phyloP scores from a whole-genome alignment of 1,284 basidiomycete genomes.

The Fomitopsis pinicola region DNA sequence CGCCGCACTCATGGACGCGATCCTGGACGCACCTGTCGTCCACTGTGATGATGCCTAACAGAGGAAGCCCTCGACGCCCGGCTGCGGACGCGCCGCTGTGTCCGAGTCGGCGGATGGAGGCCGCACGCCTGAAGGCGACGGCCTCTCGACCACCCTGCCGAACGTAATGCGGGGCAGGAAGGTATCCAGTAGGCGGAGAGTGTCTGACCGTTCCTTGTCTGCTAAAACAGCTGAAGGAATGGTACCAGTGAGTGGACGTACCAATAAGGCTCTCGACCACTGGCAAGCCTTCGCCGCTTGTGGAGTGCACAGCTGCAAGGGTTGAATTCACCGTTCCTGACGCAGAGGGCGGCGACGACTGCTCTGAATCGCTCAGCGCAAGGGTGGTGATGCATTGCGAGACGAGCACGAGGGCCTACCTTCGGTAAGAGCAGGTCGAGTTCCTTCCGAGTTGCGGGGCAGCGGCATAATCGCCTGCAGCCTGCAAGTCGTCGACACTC shows the following conservation, averaged over 20 bases:
- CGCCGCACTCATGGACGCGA: constrained; percentile 61
- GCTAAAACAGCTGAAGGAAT: neutral
- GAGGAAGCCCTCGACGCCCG: constrained; percentile 56
- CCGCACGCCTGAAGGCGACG: constrained; percentile 8
- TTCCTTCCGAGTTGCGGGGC: constrained; percentile 27
- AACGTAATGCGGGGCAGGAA: constrained; percentile 80
- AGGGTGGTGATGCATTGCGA: constrained; percentile 74
- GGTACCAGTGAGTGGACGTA: constrained; percentile 14
- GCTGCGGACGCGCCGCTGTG: constrained; percentile 7
- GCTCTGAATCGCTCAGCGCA: constrained; percentile 32
- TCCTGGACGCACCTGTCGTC: constrained; percentile 66
- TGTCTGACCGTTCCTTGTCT: constrained; percentile 38
- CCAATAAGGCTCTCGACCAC: constrained; percentile 62
- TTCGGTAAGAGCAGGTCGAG: constrained; percentile 67
- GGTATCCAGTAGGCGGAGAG: constrained; percentile 62
- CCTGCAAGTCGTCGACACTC: neutral
- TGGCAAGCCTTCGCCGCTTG: constrained; percentile 40
- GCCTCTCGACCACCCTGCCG: constrained; percentile 47
- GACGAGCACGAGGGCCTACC: constrained; percentile 73
- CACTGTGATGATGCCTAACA: constrained; percentile 73
- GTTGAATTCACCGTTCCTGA: constrained; percentile 8
- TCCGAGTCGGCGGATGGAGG: constrained; percentile 1
- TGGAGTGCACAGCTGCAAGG: constrained; percentile 20
- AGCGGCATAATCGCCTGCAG: neutral
- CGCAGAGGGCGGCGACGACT: constrained; percentile 5